Evolutionary conservation across 2,329 filamentous ascomycete genomes (phyloP), one percentile per base, ranked within the genome.

Genomic region (Aspergillus sp.): DNA sequence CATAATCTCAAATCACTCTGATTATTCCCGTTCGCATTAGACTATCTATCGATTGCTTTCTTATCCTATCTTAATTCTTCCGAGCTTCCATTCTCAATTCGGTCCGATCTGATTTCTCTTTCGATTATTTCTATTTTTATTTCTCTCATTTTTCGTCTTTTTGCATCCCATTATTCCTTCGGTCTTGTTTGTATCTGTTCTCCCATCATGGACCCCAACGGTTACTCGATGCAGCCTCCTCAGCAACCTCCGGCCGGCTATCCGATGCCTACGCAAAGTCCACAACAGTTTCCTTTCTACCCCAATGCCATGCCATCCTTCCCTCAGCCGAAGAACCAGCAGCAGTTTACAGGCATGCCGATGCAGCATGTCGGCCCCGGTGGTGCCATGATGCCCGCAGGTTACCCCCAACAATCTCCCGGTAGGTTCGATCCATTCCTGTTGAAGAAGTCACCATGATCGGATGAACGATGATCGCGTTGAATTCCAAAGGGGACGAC

Each of bases 321-420:
- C 52, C 61, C 69, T 45, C 62, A 58, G 46, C 60, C 57, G 36
- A 64, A 66, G 45, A 64, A 65, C 50, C 64, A 64, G 54, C 68
- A 69, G 61, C 64, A 68, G 57, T 71, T 71, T 56, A 66, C 65
- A 55, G 59, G 64, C 45, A 64, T 71, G 57, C 62, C 67, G 45
- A 58, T 71, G 63, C 71, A 73, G 57, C 60, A 67, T 40, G 63
- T 60, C 40, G 66, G 59, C 53, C 65, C 68, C 50, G 63, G 67
- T 61, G 69, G 70, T 66, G 64, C 64, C 59, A 71, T 73, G 67
- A 72, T 73, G 62, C 65, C 70, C 41, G 58, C 64, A 25, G 65
- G 66, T 21, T 71, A 69, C 50, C 64, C 68, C 52, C 69, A 70
- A 58, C 64, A 67, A 43, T 62, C 65, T 29, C 63, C 66, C 51